Percentiles rank a stretch among this genome's conserved stretches.
Conservation (phyloP, 768 basidiomycete genomes). For the Tricholoma bakamatsutake region DNA sequence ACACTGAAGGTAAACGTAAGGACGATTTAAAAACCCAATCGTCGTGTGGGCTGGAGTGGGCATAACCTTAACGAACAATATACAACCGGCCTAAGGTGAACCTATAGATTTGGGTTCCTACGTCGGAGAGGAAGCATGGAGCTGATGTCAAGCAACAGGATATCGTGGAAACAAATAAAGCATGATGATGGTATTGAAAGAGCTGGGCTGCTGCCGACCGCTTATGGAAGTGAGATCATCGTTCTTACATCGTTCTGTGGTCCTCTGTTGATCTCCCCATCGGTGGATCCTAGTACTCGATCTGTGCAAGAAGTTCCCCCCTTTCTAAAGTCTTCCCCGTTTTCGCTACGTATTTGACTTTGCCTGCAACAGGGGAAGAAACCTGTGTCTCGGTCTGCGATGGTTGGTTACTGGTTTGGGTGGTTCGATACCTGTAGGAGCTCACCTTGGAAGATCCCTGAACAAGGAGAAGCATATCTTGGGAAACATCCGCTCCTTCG, state of each 20-base stretch:
- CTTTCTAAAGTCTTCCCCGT: neutral
- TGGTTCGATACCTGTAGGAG: too few relatives aligned
- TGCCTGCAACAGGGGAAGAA: neutral
- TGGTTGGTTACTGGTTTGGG: too few relatives aligned
- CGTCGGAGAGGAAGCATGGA: neutral
- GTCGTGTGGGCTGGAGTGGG: constrained; percentile 68
- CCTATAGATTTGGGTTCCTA: neutral
- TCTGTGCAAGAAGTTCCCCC: neutral
- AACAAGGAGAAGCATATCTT: too few relatives aligned
- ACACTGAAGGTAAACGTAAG: constrained; percentile 35
- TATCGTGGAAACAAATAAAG: constrained; percentile 47
- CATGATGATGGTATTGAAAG: constrained; percentile 35
- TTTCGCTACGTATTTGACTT: neutral
- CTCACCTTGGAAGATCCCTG: too few relatives aligned
- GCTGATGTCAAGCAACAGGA: constrained; percentile 29
- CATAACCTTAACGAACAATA: constrained; percentile 46
- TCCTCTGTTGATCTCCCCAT: neutral
- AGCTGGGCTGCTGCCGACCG: constrained; percentile 24
- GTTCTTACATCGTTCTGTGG: neutral
- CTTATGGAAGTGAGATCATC: constrained; percentile 5
- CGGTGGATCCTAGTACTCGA: neutral
- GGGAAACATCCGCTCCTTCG: too few relatives aligned
- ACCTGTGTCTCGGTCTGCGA: neutral
- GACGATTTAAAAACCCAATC: constrained; percentile 43
- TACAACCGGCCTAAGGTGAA: constrained; percentile 35